These are phyloP conservation scores for Microascus cirrosus DNA, from an alignment of 2,329 filamentous ascomycete genomes.

Conservation along the genomic window DNA sequence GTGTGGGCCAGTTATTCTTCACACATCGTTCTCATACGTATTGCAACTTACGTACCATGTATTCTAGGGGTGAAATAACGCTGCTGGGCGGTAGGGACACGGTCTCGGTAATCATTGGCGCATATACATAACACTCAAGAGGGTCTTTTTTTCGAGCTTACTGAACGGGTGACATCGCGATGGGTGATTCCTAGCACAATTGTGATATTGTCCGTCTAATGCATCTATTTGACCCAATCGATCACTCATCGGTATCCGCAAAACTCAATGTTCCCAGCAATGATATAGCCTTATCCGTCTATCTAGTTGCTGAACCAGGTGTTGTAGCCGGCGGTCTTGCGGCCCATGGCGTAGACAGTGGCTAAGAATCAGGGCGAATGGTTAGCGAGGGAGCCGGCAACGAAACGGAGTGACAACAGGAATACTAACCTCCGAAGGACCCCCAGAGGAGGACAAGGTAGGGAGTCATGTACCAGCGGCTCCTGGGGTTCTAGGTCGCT, in stretches of 20 bases:
- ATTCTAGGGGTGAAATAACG: not conserved
- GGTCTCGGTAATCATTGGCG: conserved; percentile 1
- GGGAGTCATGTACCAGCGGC: conserved; percentile 53
- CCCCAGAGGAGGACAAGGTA: conserved; percentile 58
- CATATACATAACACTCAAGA: not conserved
- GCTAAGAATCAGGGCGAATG: not conserved
- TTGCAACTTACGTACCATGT: not conserved
- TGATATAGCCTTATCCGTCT: not conserved
- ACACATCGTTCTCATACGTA: not conserved
- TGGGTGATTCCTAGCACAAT: not conserved
- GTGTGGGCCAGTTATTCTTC: not conserved
- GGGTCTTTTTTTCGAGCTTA: not conserved
- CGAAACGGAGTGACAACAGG: not conserved
- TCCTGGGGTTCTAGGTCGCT: conserved; percentile 45
- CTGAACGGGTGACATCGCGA: not conserved
- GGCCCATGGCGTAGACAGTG: conserved; percentile 60
- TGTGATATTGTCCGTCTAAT: not conserved
- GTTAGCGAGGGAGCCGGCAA: conserved; percentile 11
- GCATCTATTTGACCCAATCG: not conserved
- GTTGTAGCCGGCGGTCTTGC: conserved; percentile 68
- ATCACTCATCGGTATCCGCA: not conserved
- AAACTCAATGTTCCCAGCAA: not conserved
- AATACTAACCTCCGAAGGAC: conserved; percentile 46
- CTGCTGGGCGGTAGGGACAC: not conserved
- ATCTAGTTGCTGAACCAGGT: conserved; percentile 50